Evolutionary conservation across 305 asterid genomes (phyloP).

Genomic region (Caryopteris hybrid): DNA sequence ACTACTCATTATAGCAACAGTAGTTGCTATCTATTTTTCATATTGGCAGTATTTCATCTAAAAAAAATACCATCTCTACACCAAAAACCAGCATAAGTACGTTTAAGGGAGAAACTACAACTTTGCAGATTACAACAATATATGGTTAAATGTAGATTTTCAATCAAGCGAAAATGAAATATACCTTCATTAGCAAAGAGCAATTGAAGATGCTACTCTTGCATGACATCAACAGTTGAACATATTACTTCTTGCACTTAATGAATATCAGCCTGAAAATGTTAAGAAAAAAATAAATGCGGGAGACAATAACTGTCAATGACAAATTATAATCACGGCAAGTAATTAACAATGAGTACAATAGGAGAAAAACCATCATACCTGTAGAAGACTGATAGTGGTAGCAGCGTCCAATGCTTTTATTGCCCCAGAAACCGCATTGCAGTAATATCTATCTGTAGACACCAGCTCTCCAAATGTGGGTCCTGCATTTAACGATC

Average conservation of each 20-base stretch:
- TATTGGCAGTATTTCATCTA: too few relatives aligned
- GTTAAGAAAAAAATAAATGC: not conserved
- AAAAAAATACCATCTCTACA: not conserved
- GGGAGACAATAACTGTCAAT: not conserved
- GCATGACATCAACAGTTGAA: conserved; percentile 61
- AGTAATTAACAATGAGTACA: not conserved
- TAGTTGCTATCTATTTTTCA: too few relatives aligned
- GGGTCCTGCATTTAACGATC: conserved; percentile 37
- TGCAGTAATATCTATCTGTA: conserved; percentile 37
- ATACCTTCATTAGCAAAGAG: conserved; percentile 43
- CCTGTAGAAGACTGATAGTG: conserved; percentile 56
- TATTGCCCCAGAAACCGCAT: conserved; percentile 46
- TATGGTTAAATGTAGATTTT: not conserved
- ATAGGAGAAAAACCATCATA: conserved; percentile 27
- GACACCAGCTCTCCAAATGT: conserved; percentile 47
- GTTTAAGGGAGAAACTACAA: not conserved
- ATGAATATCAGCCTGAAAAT: conserved; percentile 49
- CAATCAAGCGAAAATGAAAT: conserved; percentile 11
- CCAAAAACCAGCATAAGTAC: not conserved
- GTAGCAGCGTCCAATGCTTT: conserved; percentile 55
- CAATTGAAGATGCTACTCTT: conserved; percentile 56
- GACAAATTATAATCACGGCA: conserved; percentile 7
- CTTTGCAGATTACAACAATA: not conserved
- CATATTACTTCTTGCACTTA: conserved; percentile 49
- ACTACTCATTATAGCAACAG: too few relatives aligned